Base-by-base conservation (phyloP, 768 basidiomycete genomes). In the Lactarius indigo region DNA sequence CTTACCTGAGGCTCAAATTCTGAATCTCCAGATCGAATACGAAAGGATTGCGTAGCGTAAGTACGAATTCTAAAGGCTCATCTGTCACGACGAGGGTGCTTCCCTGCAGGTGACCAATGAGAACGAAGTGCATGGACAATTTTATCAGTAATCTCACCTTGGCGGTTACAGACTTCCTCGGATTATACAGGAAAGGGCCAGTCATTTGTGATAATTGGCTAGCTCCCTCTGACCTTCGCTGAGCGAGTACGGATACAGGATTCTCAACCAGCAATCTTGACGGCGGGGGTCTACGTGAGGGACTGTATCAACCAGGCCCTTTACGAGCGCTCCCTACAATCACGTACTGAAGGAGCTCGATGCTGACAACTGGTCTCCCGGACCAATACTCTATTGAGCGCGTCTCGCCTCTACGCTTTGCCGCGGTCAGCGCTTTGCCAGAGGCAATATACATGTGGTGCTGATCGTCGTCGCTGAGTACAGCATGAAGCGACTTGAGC, bases 101-200 rank as follows among this genome's bases (percentile, higher is more conserved):
- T 8, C 79, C 81, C 87, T 89, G 66, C 41, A 57, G 47, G 13
- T 55, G 55, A 69, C 10, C 23, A 7, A 64, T 64, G 10, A 62
- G 61, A 65, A 57, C 5, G 26, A 7, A 31, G 10, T 15, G 42
- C 1, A 17, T 54, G 23, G 41, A 56, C 33, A 37, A n/a, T 56
- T 12, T 42, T 30, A 20, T 8, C 30, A 26, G 18, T 5, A 9
- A 33, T 69, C 80, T 72, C 52, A 92, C 90, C 81, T 87, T 87
- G 18, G 81, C 80, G 35, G 81, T 78, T 50, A 79, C 76, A 8
- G 83, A 76, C 73, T 84, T 87, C 64, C 96, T 81, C 2, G 96
- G 96, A 75, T 98, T 95, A 75, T 97, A 97, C 64, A 98, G 78
- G 77, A 98, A 98, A 1, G 92, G 89, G 74, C 95, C 91, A 26